phyloP scores from a whole-genome alignment of 306 rosid species.

The Pterocarpus santalinus region DNA sequence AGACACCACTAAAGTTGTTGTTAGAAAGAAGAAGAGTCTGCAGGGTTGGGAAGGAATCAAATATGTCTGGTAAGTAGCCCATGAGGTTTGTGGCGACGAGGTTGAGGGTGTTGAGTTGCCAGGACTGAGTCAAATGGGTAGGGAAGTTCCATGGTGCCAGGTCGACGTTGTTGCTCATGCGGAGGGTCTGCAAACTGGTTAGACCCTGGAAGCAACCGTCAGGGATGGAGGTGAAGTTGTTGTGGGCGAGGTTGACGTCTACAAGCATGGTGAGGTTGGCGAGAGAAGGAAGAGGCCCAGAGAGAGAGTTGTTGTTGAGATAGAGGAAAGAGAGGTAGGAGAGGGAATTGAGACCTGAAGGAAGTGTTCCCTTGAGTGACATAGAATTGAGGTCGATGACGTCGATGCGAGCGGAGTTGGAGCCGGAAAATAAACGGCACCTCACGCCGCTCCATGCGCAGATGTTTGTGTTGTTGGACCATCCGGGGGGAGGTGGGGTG shows the following conservation, averaged over 20 bases:
- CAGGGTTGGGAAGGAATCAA: conserved; percentile 52
- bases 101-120: conserved; percentile 50
- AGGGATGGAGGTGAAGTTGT: conserved; percentile 65
- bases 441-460: background rate
- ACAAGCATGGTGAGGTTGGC: background rate
- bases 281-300: conserved; percentile 24
- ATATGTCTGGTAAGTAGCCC: conserved; percentile 66
- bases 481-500: background rate
- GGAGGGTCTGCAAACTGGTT: conserved; percentile 53
- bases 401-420: too few relatives aligned
- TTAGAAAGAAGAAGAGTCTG: conserved; percentile 60
- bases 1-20: conserved; percentile 54
- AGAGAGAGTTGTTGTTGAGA: background rate
- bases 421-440: too few relatives aligned
- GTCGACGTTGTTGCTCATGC: conserved; percentile 42
- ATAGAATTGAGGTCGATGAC: background rate
- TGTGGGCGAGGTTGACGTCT: conserved; percentile 46
- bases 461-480: background rate
- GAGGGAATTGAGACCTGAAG: background rate
- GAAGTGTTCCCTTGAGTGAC: background rate
- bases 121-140: conserved; percentile 52
- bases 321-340: rapidly evolving
- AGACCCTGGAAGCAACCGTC: conserved; percentile 32
- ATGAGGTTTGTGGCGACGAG: conserved; percentile 43
- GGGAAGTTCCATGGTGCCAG: conserved; percentile 66